A percentile compares a stretch with the other conserved stretches of the same genome.
Conservation (phyloP, 257 asterid genomes). For the Plantago ovata region DNA sequence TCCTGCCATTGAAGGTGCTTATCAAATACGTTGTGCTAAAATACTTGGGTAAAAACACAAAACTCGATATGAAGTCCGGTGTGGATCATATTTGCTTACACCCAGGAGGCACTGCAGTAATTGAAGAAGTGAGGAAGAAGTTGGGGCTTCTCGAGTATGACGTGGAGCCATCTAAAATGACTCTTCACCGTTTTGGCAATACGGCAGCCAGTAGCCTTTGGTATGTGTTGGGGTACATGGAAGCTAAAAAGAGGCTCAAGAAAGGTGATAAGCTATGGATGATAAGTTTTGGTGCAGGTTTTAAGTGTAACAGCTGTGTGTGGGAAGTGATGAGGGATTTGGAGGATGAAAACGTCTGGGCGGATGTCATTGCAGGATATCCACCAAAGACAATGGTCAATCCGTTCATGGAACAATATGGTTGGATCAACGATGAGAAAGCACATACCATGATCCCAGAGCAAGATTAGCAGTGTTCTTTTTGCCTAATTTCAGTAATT, state of each 20-base stretch:
- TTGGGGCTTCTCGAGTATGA: constrained; percentile 28
- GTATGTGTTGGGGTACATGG: constrained; percentile 43
- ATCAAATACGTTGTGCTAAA: constrained; percentile 17
- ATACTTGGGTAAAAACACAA: background rate
- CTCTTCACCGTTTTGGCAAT: constrained; percentile 38
- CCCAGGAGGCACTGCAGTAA: constrained; percentile 36
- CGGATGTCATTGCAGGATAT: constrained; percentile 26
- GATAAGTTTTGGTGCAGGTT: constrained; percentile 40
- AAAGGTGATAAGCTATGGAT: constrained; percentile 37
- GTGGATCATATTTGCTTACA: constrained; percentile 34
- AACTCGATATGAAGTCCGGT: constrained; percentile 25
- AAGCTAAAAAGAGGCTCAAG: constrained; percentile 35
- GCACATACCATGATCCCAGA: background rate
- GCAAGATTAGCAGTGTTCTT: constrained; percentile 3
- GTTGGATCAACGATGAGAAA: constrained; percentile 27
- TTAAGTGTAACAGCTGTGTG: constrained; percentile 38
- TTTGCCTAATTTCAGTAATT: background rate
- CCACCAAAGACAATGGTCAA: constrained; percentile 29
- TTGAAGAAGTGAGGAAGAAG: constrained; percentile 25
- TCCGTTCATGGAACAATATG: constrained; percentile 33
- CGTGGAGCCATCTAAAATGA: constrained; percentile 37
- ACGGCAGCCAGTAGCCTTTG: constrained; percentile 38
- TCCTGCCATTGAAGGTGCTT: constrained; percentile 29
- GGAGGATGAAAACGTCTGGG: constrained; percentile 43
- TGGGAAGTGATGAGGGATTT: constrained; percentile 38